Conservation (phyloP, 148 eudicot genomes). For the Limonium bicolor region DNA sequence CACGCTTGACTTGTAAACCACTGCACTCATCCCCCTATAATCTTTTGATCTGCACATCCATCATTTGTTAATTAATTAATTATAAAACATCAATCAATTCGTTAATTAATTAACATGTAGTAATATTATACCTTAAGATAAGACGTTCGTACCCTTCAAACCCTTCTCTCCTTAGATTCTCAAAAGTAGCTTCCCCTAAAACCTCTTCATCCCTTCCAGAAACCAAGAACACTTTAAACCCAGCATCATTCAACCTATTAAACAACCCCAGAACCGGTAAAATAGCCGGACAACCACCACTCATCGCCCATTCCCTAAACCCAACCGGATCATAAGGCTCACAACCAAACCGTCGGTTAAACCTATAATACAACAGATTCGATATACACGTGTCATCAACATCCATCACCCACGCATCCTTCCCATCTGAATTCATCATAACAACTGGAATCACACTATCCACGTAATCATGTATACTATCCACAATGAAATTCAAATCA, state of each 20-base stretch:
- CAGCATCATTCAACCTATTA: constrained; percentile 23
- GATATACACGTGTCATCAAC: constrained; percentile 81
- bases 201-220: constrained; percentile 53
- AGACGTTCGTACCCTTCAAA: constrained; percentile 55
- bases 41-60: constrained; percentile 7
- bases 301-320: constrained; percentile 54
- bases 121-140: constrained; percentile 39
- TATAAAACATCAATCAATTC: not conserved
- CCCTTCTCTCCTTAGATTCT: constrained; percentile 40
- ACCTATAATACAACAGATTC: constrained; percentile 41
- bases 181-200: constrained; percentile 35
- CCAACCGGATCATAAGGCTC: constrained; percentile 69
- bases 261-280: constrained; percentile 33
- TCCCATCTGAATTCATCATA: constrained; percentile 18
- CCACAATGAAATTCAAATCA: constrained; percentile 34
- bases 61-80: no score
- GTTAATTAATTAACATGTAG: not conserved
- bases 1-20: constrained; percentile 39
- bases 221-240: constrained; percentile 52
- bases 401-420: constrained; percentile 58
- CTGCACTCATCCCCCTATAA: constrained; percentile 43
- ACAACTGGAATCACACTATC: constrained; percentile 22
- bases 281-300: constrained; percentile 37
- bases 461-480: constrained; percentile 25
- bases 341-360: constrained; percentile 35